Base-by-base conservation (phyloP, 306 rosid species). In the Gynostemma pentaphyllum region DNA sequence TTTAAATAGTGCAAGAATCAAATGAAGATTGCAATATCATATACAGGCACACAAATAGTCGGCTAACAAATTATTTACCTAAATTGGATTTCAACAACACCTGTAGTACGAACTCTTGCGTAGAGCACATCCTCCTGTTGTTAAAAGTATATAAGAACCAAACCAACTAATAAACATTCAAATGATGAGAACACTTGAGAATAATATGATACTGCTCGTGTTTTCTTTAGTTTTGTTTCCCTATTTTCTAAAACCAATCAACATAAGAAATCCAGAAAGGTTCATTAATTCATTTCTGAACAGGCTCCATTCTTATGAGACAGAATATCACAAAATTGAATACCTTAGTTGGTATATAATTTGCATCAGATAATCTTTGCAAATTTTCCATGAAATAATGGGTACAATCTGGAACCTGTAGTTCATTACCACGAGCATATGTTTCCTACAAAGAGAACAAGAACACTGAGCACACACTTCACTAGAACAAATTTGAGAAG, bases 21-120 rank as follows among this genome's bases (percentile, higher is more conserved):
- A 12, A n/a, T 44, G 48, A 10, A n/a, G 48, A 44, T n/a, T 26
- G 22, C 2, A 44, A 13, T 21, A 12, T 3, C 23, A 42, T 24
- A 28, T 21, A 54, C 1, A 16, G 7, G 5, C 0, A 13, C 0
- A 26, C 0, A 4, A 28, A 42, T 13, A 52, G 51, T 47, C 52
- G 27, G 9, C 4, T 44, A 50, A 14, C 7, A 5, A 48, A 41
- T 61, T 47, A 74, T 67, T 79, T 79, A 88, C 99, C 99, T 94
- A 88, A 94, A 94, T 79, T 94, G 99, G 70, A 94, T 94, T 95
- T 94, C 99, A 45, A 94, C 99, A 52, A 94, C 94, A 39, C 99
- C 99, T 1, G 97, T 88, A 27, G 99, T 94, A 29, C 97, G 97
- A 40, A 94, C 95, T 86, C 99, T 86, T 18, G 99, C 97, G 68